Evolutionary conservation across 306 rosid genomes (phyloP).

Genomic region (Cajanus cajan): DNA sequence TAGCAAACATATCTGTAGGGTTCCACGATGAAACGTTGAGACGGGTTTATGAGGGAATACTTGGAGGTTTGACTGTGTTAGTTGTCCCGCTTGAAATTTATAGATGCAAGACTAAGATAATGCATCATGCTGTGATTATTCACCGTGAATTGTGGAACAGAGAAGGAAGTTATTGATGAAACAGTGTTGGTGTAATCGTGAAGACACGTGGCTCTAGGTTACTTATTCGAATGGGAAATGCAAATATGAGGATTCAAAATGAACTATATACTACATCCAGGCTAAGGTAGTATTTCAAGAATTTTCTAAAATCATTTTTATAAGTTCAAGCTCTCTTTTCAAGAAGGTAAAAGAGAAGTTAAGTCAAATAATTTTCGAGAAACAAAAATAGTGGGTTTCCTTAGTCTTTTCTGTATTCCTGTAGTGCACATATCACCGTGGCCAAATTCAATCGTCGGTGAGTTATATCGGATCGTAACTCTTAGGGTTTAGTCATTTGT

Average conservation of each 20-base stretch:
- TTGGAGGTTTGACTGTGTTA: constrained; percentile 32
- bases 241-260: neutral
- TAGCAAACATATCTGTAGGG: constrained; percentile 46
- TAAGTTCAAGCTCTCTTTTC: neutral
- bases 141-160: neutral
- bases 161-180: neutral
- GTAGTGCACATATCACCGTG: no score
- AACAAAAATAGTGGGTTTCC: no score
- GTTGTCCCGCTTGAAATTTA: constrained; percentile 40
- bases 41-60: constrained; percentile 44
- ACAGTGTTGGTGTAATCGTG: neutral
- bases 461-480: no score
- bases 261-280: neutral
- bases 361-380: no score
- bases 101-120: constrained; percentile 26
- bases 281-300: neutral
- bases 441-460: no score
- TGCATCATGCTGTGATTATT: neutral
- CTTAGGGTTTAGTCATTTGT: no score
- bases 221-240: neutral
- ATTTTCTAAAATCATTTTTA: neutral
- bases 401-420: no score
- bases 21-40: constrained; percentile 40
- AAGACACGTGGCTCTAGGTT: neutral
- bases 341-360: neutral